Evolutionary conservation across 2,329 filamentous ascomycete species (phyloP).

Genomic region (Sordariomycetes sp.): DNA sequence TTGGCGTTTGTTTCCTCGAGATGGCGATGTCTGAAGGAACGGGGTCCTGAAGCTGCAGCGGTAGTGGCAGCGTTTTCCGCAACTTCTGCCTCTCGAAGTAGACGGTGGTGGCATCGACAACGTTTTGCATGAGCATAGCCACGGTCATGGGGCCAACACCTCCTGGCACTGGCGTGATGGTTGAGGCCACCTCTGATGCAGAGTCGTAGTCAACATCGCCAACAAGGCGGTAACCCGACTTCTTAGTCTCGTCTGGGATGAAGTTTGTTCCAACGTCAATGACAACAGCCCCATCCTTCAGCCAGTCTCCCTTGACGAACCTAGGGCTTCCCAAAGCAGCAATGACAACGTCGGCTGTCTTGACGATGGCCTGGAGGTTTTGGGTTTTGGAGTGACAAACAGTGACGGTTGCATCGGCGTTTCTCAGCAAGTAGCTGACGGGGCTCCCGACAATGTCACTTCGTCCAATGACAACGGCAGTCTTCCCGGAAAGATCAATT

Average conservation of each 20-base stretch:
- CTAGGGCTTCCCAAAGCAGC: conserved; percentile 82
- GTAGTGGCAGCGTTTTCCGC: conserved; percentile 72
- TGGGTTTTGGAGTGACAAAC: conserved; percentile 87
- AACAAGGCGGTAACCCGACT: conserved; percentile 85
- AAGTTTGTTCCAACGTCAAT: conserved; percentile 98
- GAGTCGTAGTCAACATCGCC: conserved; percentile 91
- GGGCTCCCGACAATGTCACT: conserved; percentile 98
- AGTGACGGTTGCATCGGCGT: conserved; percentile 93
- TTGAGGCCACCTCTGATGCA: conserved; percentile 75
- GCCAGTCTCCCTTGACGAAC: conserved; percentile 90
- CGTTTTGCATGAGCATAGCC: conserved; percentile 94
- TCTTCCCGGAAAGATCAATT: conserved; percentile 77
- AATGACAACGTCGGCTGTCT: conserved; percentile 79
- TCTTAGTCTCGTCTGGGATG: conserved; percentile 79
- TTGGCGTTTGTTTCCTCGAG: conserved; percentile 83
- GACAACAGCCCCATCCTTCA: conserved; percentile 90
- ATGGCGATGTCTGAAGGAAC: conserved; percentile 96
- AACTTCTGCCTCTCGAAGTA: conserved; percentile 79
- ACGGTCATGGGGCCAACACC: conserved; percentile 99
- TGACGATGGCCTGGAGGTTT: conserved; percentile 64
- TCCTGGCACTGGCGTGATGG: conserved; percentile 92
- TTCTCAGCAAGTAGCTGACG: conserved; percentile 90
- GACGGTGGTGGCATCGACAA: conserved; percentile 73
- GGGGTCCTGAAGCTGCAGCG: conserved; percentile 66
- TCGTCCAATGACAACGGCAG: conserved; percentile 86